Conservation (phyloP, 345 rosid species). For the Hibiscus mutabilis region DNA sequence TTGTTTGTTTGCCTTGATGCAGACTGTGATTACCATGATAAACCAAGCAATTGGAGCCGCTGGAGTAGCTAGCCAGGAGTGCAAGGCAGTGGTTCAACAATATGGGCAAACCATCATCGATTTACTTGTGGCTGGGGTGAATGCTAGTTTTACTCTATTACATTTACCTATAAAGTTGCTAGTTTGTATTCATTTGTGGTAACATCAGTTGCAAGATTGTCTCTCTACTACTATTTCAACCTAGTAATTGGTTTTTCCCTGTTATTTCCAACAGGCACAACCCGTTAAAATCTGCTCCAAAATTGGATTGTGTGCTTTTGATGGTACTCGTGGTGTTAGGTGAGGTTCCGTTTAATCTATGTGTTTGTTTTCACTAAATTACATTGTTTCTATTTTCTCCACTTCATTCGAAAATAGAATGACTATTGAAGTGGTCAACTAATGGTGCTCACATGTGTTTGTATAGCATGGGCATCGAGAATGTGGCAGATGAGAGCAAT, state of each 20-base stretch:
- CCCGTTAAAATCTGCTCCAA: slow-evolving; percentile 78
- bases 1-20: neutral
- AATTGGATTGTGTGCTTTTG: slow-evolving; percentile 75
- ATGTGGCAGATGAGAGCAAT: slow-evolving; percentile 50
- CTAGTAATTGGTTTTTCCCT: neutral
- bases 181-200: neutral
- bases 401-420: neutral
- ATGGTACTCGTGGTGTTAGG: slow-evolving; percentile 78
- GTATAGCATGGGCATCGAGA: slow-evolving; percentile 67
- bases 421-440: neutral
- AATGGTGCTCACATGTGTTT: neutral
- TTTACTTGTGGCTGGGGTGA: slow-evolving; percentile 58
- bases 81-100: slow-evolving; percentile 71
- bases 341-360: slow-evolving; percentile 13
- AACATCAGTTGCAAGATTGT: neutral
- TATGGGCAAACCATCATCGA: slow-evolving; percentile 72
- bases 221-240: neutral
- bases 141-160: neutral
- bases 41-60: slow-evolving; percentile 87
- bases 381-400: neutral
- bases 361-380: neutral
- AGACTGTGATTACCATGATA: slow-evolving; percentile 71
- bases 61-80: slow-evolving; percentile 73
- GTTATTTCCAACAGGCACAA: slow-evolving; percentile 34
- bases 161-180: neutral